These are phyloP conservation scores for Maudiozyma humilis DNA, from an alignment of 1,139 yeast genomes.

Conservation along the genomic window DNA sequence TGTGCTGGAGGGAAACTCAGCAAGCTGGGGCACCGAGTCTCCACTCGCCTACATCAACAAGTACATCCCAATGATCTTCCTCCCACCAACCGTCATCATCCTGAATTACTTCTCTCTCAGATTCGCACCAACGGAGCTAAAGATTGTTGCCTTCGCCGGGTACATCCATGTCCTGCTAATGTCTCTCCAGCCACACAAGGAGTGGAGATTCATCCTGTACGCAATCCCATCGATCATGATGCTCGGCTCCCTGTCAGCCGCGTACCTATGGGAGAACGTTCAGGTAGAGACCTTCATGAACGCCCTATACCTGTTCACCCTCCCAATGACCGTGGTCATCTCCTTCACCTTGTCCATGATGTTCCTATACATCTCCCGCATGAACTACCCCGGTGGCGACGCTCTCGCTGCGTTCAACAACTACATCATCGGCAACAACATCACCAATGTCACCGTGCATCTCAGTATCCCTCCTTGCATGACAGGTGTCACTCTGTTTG, in stretches of 20 bases:
- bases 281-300: constrained; percentile 29
- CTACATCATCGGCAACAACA: constrained; percentile 29
- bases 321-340: constrained; percentile 27
- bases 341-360: constrained; percentile 40
- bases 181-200: constrained; percentile 87
- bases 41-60: constrained; percentile 54
- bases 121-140: constrained; percentile 34
- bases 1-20: constrained; percentile 61
- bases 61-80: constrained; percentile 46
- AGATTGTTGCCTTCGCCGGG: constrained; percentile 40
- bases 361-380: constrained; percentile 56
- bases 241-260: constrained; percentile 57
- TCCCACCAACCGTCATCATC: constrained; percentile 54
- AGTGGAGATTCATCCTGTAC: constrained; percentile 85
- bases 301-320: constrained; percentile 30
- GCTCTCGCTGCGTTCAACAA: constrained; percentile 53
- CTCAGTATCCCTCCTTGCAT: constrained; percentile 76
- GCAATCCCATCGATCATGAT: constrained; percentile 60
- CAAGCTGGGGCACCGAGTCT: constrained; percentile 83
- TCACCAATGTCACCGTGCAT: constrained; percentile 42
- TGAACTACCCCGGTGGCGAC: constrained; percentile 84
- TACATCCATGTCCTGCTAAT: constrained; percentile 48
- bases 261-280: constrained; percentile 36
- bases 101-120: constrained; percentile 33
- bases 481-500: constrained; percentile 78